These are phyloP conservation scores for Colletotrichum sp. DNA, from an alignment of 2,329 filamentous ascomycete species.

Conservation along the genomic window DNA sequence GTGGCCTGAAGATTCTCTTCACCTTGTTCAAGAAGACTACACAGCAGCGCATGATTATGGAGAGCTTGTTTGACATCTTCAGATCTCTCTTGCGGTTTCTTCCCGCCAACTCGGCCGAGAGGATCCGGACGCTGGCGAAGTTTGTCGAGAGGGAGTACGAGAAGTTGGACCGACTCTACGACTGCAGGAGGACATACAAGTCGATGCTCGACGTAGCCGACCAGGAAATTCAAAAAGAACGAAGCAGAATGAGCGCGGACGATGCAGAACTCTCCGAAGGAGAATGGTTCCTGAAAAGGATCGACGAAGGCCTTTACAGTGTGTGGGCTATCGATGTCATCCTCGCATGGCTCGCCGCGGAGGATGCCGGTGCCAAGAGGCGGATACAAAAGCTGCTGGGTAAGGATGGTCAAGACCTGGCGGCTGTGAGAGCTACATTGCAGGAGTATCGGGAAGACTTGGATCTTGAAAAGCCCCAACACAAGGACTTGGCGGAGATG, in stretches of 20 bases:
- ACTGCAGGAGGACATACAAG: conserved; percentile 74
- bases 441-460: conserved; percentile 61
- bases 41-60: conserved; percentile 36
- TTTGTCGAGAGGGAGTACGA: conserved; percentile 95
- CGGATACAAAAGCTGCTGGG: conserved; percentile 69
- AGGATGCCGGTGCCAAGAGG: conserved; percentile 77
- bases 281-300: conserved; percentile 74
- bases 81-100: conserved; percentile 80
- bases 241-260: conserved; percentile 42
- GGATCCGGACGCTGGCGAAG: conserved; percentile 88
- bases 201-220: conserved; percentile 68
- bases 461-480: conserved; percentile 62
- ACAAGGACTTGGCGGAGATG: conserved; percentile 63
- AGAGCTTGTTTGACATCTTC: conserved; percentile 82
- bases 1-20: conserved; percentile 84
- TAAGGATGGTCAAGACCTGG: conserved; percentile 70
- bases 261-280: conserved; percentile 66
- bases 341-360: conserved; percentile 88
- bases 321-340: conserved; percentile 85
- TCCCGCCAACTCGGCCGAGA: conserved; percentile 75
- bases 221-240: conserved; percentile 55
- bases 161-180: conserved; percentile 77
- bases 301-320: conserved; percentile 85
- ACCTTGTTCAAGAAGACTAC: conserved; percentile 83
- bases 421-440: conserved; percentile 69